These are phyloP conservation scores for Pseudocercospora cruenta DNA, from an alignment of 2,329 filamentous ascomycete genomes.

Conservation along the genomic window DNA sequence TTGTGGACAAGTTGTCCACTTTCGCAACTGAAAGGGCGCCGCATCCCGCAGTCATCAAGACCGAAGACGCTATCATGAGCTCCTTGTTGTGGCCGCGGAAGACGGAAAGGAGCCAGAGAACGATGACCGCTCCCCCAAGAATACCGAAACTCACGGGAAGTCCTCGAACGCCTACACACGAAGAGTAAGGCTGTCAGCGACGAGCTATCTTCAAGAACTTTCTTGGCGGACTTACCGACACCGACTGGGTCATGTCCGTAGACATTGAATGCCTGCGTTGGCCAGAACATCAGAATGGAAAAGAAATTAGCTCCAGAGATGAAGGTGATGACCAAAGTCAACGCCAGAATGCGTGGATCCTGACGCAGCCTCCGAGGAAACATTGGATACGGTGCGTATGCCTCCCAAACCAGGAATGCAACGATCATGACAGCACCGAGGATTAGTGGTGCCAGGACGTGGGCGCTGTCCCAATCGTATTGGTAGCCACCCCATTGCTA, in stretches of 20 bases:
- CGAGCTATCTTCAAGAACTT: background rate
- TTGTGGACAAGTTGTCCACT: conserved; percentile 35
- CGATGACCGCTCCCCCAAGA: conserved; percentile 62
- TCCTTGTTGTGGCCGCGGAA: conserved; percentile 63
- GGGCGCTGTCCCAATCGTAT: conserved; percentile 38
- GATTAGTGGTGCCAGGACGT: conserved; percentile 40
- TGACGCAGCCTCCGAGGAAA: conserved; percentile 33
- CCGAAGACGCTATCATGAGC: conserved; percentile 62
- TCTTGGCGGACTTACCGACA: conserved; percentile 40
- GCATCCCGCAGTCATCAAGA: conserved; percentile 66
- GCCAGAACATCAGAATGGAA: conserved; percentile 38
- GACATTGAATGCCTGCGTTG: conserved; percentile 44
- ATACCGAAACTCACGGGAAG: conserved; percentile 67
- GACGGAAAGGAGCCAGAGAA: conserved; percentile 61
- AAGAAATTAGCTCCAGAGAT: conserved; percentile 46
- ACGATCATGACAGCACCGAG: conserved; percentile 37
- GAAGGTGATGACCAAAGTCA: conserved; percentile 46
- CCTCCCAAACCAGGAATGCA: conserved; percentile 40
- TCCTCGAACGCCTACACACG: conserved; percentile 58
- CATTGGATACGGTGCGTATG: conserved; percentile 32
- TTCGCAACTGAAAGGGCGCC: conserved; percentile 38
- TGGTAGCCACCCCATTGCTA: conserved; percentile 34
- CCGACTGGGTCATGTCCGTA: conserved; percentile 62
- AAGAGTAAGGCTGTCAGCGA: background rate
- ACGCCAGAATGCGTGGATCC: conserved; percentile 38